Evolutionary conservation across 257 asterid genomes (phyloP).

Genomic region (Salvia hispanica): DNA sequence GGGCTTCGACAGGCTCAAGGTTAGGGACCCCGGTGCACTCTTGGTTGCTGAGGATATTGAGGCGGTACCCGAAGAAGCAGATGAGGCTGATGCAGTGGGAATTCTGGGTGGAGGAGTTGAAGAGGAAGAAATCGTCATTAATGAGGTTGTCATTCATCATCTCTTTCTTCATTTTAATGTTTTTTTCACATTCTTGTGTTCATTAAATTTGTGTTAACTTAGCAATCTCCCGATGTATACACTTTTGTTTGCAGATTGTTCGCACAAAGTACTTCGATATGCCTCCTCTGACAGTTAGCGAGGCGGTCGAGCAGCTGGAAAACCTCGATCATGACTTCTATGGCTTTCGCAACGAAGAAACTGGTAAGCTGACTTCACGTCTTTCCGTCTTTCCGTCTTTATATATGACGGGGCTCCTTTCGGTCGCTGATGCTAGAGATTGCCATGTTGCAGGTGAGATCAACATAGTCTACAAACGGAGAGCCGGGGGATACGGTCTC

Average conservation of each 20-base stretch:
- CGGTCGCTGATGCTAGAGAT: background rate
- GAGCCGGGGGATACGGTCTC: conserved; percentile 82
- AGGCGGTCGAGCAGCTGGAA: conserved; percentile 95
- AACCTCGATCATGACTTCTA: conserved; percentile 88
- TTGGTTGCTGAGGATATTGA: conserved; percentile 45
- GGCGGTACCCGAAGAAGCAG: conserved; percentile 33
- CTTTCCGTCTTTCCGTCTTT: background rate
- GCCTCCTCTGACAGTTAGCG: conserved; percentile 81
- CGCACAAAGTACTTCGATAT: conserved; percentile 88
- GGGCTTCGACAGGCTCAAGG: conserved; percentile 70
- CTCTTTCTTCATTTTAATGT: background rate
- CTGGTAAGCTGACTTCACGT: conserved; percentile 48
- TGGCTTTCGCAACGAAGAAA: conserved; percentile 85
- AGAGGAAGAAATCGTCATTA: conserved; percentile 41
- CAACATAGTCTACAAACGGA: conserved; percentile 76
- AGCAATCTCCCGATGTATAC: background rate
- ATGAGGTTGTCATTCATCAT: conserved; percentile 50
- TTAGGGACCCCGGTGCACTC: conserved; percentile 51
- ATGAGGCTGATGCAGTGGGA: conserved; percentile 38
- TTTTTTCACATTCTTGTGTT: background rate
- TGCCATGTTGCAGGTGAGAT: conserved; percentile 59
- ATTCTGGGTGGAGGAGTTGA: conserved; percentile 42
- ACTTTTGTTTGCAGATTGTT: conserved; percentile 54
- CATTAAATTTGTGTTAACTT: background rate
- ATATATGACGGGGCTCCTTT: background rate